Conservation (phyloP, 129 eudicot genomes). For the Lactuca sativa region DNA sequence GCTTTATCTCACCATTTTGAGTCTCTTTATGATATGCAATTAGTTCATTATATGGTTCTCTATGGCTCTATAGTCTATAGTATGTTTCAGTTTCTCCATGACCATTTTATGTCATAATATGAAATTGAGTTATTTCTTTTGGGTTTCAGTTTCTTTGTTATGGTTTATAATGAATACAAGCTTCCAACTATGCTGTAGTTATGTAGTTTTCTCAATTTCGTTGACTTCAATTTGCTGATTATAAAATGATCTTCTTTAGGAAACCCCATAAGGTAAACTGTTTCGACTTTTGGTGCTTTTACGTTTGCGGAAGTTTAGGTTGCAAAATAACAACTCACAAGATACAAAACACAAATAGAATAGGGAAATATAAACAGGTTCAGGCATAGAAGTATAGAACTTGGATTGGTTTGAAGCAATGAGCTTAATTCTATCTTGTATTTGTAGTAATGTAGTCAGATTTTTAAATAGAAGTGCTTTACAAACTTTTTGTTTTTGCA, state of each 20-base stretch:
- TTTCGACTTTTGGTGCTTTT: too few species aligned
- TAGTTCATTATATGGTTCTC: background rate
- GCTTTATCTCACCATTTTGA: background rate
- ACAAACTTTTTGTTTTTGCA: slow-evolving; percentile 14
- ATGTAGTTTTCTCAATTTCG: background rate
- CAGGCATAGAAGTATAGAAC: too few species aligned
- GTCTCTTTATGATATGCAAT: slow-evolving; percentile 14
- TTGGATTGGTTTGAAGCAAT: background rate
- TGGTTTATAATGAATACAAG: background rate
- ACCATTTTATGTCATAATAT: slow-evolving; percentile 9
- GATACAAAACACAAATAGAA: too few species aligned
- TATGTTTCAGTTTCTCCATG: background rate
- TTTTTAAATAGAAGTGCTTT: background rate
- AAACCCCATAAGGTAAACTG: too few species aligned
- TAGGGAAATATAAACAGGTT: too few species aligned
- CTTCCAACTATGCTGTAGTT: background rate
- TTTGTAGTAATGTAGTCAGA: background rate
- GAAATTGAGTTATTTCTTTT: background rate
- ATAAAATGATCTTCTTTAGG: too few species aligned
- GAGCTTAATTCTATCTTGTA: background rate
- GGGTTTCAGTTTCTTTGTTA: background rate
- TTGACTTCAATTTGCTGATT: background rate
- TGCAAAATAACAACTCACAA: too few species aligned
- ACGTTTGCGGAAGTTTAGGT: too few species aligned
- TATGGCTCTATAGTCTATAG: background rate